phyloP scores from a whole-genome alignment of 2,329 filamentous ascomycete species.

The Paracorniculantispora psalliotae region DNA sequence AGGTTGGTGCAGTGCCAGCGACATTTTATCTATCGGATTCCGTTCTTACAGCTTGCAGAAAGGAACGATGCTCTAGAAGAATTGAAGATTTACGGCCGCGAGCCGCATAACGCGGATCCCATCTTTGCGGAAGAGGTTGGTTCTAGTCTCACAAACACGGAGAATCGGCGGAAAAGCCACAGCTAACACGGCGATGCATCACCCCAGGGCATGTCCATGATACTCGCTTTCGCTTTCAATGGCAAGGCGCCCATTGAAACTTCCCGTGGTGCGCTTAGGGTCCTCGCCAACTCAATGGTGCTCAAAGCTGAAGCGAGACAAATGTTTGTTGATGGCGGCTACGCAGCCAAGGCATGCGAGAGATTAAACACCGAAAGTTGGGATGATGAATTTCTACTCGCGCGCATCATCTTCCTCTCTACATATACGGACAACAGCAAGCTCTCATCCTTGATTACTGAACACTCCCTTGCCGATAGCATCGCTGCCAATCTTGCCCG shows the following conservation, averaged over 20 bases:
- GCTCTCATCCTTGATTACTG: slow-evolving; percentile 43
- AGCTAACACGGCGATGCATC: slow-evolving; percentile 10
- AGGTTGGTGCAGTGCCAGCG: slow-evolving; percentile 42
- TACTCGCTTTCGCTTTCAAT: slow-evolving; percentile 70
- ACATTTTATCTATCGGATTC: slow-evolving; percentile 8
- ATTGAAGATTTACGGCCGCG: slow-evolving; percentile 64
- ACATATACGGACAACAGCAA: slow-evolving; percentile 45
- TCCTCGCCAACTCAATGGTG: slow-evolving; percentile 72
- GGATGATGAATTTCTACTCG: slow-evolving; percentile 79
- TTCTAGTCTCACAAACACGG: background rate
- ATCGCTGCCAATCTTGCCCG: slow-evolving; percentile 65
- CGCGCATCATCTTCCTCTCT: slow-evolving; percentile 40
- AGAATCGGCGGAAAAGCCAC: background rate
- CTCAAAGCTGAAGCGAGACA: slow-evolving; percentile 43
- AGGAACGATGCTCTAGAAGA: slow-evolving; percentile 58
- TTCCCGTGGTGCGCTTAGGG: slow-evolving; percentile 72
- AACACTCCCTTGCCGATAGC: slow-evolving; percentile 42
- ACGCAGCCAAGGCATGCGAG: slow-evolving; percentile 59
- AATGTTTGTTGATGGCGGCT: slow-evolving; percentile 40
- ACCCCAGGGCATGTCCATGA: slow-evolving; percentile 66
- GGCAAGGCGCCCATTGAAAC: slow-evolving; percentile 42
- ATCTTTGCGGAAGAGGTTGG: slow-evolving; percentile 76
- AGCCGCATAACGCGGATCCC: slow-evolving; percentile 65
- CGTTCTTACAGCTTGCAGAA: slow-evolving; percentile 41
- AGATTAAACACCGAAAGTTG: slow-evolving; percentile 66